Conservation (phyloP, 257 asterid species). For the Asclepias syriaca region DNA sequence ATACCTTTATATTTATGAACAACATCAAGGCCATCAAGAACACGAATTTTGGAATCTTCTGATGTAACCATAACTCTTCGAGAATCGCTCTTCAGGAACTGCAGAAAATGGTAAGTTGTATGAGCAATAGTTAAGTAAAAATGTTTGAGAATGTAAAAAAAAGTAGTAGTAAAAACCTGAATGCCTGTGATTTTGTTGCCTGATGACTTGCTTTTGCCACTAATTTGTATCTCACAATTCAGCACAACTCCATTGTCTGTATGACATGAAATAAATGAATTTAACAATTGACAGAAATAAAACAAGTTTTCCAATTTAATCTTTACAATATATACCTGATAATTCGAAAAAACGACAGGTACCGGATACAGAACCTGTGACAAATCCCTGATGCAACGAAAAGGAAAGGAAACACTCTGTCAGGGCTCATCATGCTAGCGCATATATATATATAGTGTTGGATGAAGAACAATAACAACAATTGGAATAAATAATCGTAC, state of each 20-base stretch:
- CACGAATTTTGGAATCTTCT: constrained; percentile 71
- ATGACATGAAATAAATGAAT: neutral
- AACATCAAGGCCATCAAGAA: constrained; percentile 69
- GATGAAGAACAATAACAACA: neutral
- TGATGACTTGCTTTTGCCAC: constrained; percentile 53
- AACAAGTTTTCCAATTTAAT: neutral
- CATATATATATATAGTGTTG: neutral
- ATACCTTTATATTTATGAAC: constrained; percentile 77
- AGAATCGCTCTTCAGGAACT: constrained; percentile 49
- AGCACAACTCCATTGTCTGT: constrained; percentile 42
- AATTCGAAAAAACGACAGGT: constrained; percentile 64
- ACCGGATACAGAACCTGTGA: constrained; percentile 72
- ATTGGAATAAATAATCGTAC: constrained; percentile 26
- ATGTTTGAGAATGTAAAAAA: neutral
- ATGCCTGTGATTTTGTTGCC: constrained; percentile 74
- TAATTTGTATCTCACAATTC: constrained; percentile 46
- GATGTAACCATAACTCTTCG: constrained; percentile 72
- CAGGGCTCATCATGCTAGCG: neutral
- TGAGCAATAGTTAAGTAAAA: constrained; percentile 13
- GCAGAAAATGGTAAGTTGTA: constrained; percentile 14
- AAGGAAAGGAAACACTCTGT: neutral
- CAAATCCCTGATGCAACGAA: constrained; percentile 49
- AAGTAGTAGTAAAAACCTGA: constrained; percentile 45
- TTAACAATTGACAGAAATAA: constrained; percentile 9
- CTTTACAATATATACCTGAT: constrained; percentile 27